These are phyloP conservation scores for Malassezia obtusa DNA, from an alignment of 1,284 basidiomycete genomes.

Conservation along the genomic window DNA sequence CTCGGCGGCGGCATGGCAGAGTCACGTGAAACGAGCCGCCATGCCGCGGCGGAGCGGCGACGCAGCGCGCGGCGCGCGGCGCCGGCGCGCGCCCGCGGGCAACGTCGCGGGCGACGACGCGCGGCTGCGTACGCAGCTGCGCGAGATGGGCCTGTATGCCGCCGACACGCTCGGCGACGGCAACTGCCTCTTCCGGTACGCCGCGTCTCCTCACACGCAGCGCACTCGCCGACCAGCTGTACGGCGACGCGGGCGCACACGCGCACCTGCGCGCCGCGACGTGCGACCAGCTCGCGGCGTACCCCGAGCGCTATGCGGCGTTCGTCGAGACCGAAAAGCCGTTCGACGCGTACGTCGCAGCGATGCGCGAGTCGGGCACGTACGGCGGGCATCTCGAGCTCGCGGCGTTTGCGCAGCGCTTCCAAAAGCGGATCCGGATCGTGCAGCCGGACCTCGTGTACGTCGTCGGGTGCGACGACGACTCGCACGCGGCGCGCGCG, in stretches of 20 bases:
- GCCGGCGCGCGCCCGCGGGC: neutral
- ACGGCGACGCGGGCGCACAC: conserved; percentile 65
- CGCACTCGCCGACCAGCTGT: conserved; percentile 56
- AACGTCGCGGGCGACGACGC: conserved; percentile 38
- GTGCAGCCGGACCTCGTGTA: conserved; percentile 64
- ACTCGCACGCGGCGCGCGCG: conserved; percentile 34
- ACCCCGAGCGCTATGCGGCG: conserved; percentile 66
- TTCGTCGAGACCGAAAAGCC: conserved; percentile 75
- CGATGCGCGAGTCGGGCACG: conserved; percentile 56
- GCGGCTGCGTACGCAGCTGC: conserved; percentile 36
- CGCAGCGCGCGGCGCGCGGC: neutral
- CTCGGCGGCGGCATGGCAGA: neutral
- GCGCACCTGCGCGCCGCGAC: conserved; percentile 55
- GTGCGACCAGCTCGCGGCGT: conserved; percentile 67
- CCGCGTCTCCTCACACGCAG: conserved; percentile 15
- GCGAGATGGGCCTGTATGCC: conserved; percentile 41
- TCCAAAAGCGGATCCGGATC: conserved; percentile 70
- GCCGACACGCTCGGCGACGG: conserved; percentile 45
- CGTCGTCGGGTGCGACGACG: conserved; percentile 45
- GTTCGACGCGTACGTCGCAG: conserved; percentile 37
- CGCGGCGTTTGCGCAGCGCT: conserved; percentile 74
- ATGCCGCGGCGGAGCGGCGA: neutral
- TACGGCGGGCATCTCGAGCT: conserved; percentile 86
- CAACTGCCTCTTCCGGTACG: conserved; percentile 43
- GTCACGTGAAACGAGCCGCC: neutral